Evolutionary conservation across 176 grass and related monocot genomes (phyloP).

Genomic region (Carex scoparia): DNA sequence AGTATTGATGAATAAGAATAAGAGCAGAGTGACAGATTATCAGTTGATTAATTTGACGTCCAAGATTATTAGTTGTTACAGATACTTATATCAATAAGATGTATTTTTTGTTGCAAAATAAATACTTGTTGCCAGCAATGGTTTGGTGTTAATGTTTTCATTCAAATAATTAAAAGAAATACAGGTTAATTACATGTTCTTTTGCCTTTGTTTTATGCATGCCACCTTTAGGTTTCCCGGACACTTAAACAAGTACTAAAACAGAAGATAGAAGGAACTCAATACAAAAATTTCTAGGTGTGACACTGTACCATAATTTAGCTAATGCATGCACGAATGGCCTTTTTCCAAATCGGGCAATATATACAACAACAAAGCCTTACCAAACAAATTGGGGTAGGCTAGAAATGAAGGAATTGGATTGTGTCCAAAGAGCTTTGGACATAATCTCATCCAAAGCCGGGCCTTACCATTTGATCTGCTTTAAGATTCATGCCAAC

Average conservation of each 20-base stretch:
- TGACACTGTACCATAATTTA: not conserved
- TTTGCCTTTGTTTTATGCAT: not conserved
- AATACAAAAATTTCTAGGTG: not conserved
- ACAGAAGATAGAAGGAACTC: not conserved
- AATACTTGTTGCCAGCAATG: not conserved
- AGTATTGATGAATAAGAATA: constrained; percentile 4
- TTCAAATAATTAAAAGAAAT: not conserved
- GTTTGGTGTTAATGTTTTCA: not conserved
- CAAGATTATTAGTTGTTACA: not conserved
- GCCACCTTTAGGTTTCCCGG: not conserved
- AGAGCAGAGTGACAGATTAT: not conserved
- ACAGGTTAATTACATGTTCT: not conserved
- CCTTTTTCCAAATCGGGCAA: not conserved
- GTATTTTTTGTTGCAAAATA: not conserved
- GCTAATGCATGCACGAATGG: not conserved
- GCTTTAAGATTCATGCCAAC: no score
- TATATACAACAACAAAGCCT: not conserved
- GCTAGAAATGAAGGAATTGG: no score
- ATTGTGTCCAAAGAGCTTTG: no score
- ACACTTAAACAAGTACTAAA: not conserved
- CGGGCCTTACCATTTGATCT: no score
- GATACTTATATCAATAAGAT: not conserved
- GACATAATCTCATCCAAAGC: no score
- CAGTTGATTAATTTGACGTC: not conserved
- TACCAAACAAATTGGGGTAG: no score